Percentiles rank a stretch among this genome's conserved stretches.
phyloP scores from a whole-genome alignment of 2,329 filamentous ascomycete genomes.

The Diaporthe sp. region DNA sequence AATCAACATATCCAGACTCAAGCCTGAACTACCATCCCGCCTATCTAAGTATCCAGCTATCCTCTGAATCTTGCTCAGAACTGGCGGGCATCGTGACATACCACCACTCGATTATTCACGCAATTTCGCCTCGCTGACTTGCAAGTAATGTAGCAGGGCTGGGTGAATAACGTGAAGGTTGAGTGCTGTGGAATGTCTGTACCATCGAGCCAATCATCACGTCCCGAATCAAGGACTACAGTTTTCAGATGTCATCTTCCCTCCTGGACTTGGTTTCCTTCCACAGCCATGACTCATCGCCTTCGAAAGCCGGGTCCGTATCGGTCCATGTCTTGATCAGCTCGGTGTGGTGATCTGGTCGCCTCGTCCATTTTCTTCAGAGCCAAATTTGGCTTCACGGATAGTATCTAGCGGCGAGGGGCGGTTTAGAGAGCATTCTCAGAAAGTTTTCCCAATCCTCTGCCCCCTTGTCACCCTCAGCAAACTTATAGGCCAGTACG shows the following conservation, averaged over 20 bases:
- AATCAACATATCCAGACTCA: not conserved
- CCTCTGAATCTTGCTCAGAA: not conserved
- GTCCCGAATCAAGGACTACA: not conserved
- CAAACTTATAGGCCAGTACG: not conserved
- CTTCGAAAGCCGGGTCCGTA: not conserved
- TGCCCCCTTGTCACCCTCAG: not conserved
- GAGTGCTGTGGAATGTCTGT: not conserved
- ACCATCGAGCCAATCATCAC: not conserved
- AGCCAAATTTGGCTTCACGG: not conserved
- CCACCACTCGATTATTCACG: not conserved
- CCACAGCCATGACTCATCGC: not conserved
- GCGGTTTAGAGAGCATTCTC: no score
- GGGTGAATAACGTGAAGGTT: not conserved
- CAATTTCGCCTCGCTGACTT: not conserved
- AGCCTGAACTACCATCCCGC: not conserved
- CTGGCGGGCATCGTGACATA: not conserved
- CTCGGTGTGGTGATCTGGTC: not conserved
- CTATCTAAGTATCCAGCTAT: not conserved
- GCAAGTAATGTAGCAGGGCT: not conserved
- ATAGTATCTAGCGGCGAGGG: no score
- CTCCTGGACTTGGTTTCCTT: not conserved
- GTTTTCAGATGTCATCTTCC: not conserved
- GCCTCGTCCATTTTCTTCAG: not conserved
- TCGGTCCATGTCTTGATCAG: not conserved
- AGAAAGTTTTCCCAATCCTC: not conserved